phyloP scores from a whole-genome alignment of 2,329 filamentous ascomycete genomes.

The Sphaerulina musiva region DNA sequence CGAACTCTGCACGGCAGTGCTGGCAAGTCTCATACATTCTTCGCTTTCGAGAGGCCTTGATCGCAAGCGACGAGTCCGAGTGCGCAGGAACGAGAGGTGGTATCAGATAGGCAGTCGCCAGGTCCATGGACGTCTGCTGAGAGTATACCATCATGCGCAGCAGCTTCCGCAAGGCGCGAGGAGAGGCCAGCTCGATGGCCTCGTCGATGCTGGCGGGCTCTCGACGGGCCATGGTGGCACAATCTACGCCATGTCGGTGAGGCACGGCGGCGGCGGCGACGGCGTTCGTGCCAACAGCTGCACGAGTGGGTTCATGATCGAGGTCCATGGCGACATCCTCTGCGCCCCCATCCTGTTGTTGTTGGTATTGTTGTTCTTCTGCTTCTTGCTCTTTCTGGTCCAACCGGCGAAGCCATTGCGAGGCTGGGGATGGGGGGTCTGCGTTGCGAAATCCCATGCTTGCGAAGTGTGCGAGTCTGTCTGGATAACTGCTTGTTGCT shows the following conservation, averaged over 20 bases:
- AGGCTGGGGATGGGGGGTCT: constrained; percentile 5
- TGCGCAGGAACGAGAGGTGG: background rate
- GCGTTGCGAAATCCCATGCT: constrained; percentile 2
- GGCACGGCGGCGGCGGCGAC: background rate
- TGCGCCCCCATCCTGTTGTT: background rate
- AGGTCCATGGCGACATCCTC: constrained; percentile 3
- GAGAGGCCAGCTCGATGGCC: constrained; percentile 10
- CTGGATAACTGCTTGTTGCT: too few relatives aligned
- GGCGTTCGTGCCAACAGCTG: background rate
- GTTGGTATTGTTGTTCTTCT: too few relatives aligned
- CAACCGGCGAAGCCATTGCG: constrained; percentile 3
- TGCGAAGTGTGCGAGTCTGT: background rate
- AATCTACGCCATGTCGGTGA: constrained; percentile 3
- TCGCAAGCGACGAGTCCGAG: background rate
- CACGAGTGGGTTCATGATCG: constrained; percentile 1
- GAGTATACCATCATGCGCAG: constrained; percentile 15
- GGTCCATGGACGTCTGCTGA: constrained; percentile 3
- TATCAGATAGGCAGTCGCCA: constrained; percentile 7
- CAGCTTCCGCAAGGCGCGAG: constrained; percentile 6
- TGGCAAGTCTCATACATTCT: constrained; percentile 9
- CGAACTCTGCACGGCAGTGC: constrained; percentile 8
- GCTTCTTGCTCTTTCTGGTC: constrained; percentile 5
- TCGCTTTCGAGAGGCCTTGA: constrained; percentile 2
- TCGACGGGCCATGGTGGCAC: background rate
- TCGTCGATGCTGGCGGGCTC: background rate